A percentile compares a stretch with the other conserved stretches of the same genome.
Evolutionary conservation across 78 protist species (phyloP).

Genomic region (Planoprotostelium fungivorum): DNA sequence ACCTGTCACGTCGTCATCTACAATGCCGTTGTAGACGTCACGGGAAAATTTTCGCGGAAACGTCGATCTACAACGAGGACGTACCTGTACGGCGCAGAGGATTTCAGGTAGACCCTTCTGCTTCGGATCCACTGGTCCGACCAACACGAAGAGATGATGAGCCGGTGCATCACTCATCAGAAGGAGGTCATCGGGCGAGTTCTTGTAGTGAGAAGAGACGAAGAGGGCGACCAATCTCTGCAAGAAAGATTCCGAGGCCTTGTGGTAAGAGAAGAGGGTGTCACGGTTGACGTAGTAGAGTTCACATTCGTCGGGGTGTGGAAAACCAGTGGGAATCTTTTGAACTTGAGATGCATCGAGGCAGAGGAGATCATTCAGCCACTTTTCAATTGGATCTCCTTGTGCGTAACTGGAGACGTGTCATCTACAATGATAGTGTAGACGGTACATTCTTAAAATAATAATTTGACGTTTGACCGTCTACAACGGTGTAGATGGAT

Average conservation of each 20-base stretch:
- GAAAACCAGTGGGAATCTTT: conserved; percentile 39
- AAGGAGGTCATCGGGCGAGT: conserved; percentile 99
- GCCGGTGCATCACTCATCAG: conserved; percentile 98
- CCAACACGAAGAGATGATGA: conserved; percentile 94
- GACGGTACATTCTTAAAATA: not conserved
- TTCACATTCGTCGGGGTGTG: conserved; percentile 90
- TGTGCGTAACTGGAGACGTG: conserved; percentile 17
- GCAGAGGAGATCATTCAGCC: conserved; percentile 94
- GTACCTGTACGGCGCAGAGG: conserved; percentile 89
- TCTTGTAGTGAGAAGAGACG: conserved; percentile 98
- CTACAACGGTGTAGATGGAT: conserved; percentile 19
- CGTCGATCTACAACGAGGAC: not conserved
- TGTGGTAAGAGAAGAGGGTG: conserved; percentile 96
- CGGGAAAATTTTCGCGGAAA: not conserved
- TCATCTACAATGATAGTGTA: not conserved
- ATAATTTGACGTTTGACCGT: not conserved
- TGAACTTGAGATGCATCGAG: conserved; percentile 69
- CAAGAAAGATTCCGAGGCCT: conserved; percentile 89
- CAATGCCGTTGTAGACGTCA: no score
- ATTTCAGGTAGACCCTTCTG: conserved; percentile 84
- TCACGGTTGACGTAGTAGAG: conserved; percentile 96
- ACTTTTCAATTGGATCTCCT: conserved; percentile 61
- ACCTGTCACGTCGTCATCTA: no score
- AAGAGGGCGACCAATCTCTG: conserved; percentile 90
- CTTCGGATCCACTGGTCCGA: conserved; percentile 76